Base-by-base conservation (phyloP, 306 rosid genomes). In the Malus sylvestris region DNA sequence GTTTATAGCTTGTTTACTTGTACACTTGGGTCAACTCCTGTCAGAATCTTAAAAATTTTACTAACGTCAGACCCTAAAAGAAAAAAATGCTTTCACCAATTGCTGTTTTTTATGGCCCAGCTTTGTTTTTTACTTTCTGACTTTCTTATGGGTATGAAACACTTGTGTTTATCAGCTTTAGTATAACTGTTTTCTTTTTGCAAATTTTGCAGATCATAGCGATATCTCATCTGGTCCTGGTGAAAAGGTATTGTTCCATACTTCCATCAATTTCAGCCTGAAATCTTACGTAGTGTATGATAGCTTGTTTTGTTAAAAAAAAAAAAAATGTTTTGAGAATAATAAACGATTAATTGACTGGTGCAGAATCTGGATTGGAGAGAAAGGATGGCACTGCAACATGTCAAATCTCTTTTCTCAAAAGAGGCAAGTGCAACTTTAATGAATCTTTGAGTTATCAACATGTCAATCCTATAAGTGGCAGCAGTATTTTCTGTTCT, bases 361-460 rank as follows among this genome's bases (percentile, higher is more conserved):
- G 45, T 77, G 79, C 86, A 91, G 92, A 79, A 68, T 84, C 72
- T 73, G 72, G 87, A 80, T 72, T 89, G 91, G 97, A 90, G 96
- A 82, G 96, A 90, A 77, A 82, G 85, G 85, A 81, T 83, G 75
- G 83, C 87, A 51, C 77, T 89, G 84, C 88, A 87, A 76, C 90
- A 90, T 75, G 83, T 86, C 32, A 92, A 90, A 76, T 89, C 96
- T 45, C 82, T 84, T 82, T 90, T 95, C 80, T 76, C 96, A 12
- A 85, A 90, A 76, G 97, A 90, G 97, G 99, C 81, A 85, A 86
- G 91, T 83, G 77, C 76, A 65, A 62, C 72, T 73, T 60, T 76
- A 58, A 78, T 44, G 59, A 44, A 9, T 15, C 53, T 57, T 20
- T 67, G 74, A 74, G 75, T 58, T 63, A 20, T 77, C 59, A 62